These are phyloP conservation scores for Sarcodon aspratus DNA, from an alignment of 768 basidiomycete species.

Conservation along the genomic window DNA sequence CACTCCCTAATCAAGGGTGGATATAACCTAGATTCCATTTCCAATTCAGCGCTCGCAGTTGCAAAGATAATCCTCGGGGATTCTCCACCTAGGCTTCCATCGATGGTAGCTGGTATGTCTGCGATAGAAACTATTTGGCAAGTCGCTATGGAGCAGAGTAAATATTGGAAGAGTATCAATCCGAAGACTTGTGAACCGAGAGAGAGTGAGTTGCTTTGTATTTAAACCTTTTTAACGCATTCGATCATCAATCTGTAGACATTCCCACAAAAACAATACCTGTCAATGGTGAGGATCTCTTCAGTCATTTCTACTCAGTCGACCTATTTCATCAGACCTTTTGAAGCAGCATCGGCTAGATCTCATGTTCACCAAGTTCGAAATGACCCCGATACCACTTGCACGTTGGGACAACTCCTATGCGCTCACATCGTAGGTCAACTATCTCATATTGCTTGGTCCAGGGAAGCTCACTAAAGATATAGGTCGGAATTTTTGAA, in stretches of 20 bases:
- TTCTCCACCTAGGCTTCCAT: constrained; percentile 57
- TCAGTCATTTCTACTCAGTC: not conserved
- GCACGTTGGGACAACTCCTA: no score
- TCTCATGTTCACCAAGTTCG: constrained; percentile 63
- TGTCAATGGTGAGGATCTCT: not conserved
- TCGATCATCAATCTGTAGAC: not conserved
- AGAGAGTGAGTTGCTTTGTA: constrained; percentile 35
- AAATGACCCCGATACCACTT: constrained; percentile 40
- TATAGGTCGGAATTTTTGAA: no score
- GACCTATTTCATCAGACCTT: constrained; percentile 44
- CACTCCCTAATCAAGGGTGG: constrained; percentile 52
- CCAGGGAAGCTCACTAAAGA: no score
- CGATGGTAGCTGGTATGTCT: constrained; percentile 57
- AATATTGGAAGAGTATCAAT: constrained; percentile 78
- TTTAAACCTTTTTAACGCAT: not conserved
- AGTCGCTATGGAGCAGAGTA: constrained; percentile 73
- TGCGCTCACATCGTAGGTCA: no score
- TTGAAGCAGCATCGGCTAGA: constrained; percentile 82
- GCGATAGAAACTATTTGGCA: constrained; percentile 82
- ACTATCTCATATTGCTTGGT: no score
- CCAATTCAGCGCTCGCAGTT: constrained; percentile 75
- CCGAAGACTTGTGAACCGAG: constrained; percentile 68
- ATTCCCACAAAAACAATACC: constrained; percentile 28
- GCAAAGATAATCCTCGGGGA: constrained; percentile 73
- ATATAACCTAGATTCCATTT: constrained; percentile 82